These are phyloP conservation scores for Starmera stellimalicola DNA, from an alignment of 1,139 yeast genomes.

Conservation along the genomic window DNA sequence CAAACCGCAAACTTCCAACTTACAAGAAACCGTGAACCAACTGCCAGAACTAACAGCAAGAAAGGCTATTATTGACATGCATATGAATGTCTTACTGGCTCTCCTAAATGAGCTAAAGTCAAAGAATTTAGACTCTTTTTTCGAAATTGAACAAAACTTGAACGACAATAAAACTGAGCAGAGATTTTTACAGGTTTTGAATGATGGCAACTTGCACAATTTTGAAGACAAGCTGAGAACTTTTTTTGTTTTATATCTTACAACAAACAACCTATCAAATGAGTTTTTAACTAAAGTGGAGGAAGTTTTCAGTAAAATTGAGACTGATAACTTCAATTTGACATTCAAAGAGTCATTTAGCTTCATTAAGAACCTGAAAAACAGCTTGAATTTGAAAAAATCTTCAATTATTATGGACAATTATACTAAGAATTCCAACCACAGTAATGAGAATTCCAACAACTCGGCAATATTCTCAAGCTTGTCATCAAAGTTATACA, in stretches of 20 bases:
- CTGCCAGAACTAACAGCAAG: constrained; percentile 88
- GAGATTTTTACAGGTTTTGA: constrained; percentile 49
- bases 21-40: constrained; percentile 83
- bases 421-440: constrained; percentile 17
- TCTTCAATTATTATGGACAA: constrained; percentile 26
- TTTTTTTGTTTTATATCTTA: constrained; percentile 61
- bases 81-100: constrained; percentile 89
- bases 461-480: constrained; percentile 67
- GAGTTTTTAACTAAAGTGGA: constrained; percentile 63
- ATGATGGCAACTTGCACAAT: constrained; percentile 33
- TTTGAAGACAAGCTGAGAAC: constrained; percentile 79
- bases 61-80: constrained; percentile 86
- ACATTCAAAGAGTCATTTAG: constrained; percentile 24
- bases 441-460: constrained; percentile 23
- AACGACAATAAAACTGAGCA: constrained; percentile 51
- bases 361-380: constrained; percentile 75
- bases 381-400: constrained; percentile 58
- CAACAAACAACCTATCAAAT: constrained; percentile 49
- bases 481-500: constrained; percentile 67
- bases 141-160: constrained; percentile 82
- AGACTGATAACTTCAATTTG: constrained; percentile 54
- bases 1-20: constrained; percentile 47
- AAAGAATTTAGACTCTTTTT: constrained; percentile 78
- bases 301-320: constrained; percentile 44
- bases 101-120: constrained; percentile 76